Evolutionary conservation across 2,329 filamentous ascomycete species (phyloP).

Genomic region (Thelonectria blattea): DNA sequence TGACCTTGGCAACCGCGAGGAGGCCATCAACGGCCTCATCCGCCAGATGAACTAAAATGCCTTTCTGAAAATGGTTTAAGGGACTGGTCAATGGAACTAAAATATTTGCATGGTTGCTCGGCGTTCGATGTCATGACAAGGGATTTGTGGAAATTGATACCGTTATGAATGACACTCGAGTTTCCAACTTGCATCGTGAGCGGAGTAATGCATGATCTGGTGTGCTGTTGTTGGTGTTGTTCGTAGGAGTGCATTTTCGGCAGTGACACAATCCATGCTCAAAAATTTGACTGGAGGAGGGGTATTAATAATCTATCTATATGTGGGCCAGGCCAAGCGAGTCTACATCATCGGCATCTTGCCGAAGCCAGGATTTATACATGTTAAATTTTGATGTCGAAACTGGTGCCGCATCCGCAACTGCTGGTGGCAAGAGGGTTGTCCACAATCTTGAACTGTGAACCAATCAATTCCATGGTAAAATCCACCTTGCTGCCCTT

Average conservation of each 20-base stretch:
- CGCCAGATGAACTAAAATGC: constrained; percentile 91
- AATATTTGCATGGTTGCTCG: constrained; percentile 47
- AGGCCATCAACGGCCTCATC: constrained; percentile 95
- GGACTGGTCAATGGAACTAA: constrained; percentile 41
- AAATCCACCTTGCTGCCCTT: constrained; percentile 96
- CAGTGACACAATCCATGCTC: not conserved
- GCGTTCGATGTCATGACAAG: constrained; percentile 50
- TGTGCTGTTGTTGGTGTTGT: not conserved
- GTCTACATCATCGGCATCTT: constrained; percentile 18
- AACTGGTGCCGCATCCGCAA: constrained; percentile 96
- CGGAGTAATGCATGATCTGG: not conserved
- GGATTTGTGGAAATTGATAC: constrained; percentile 48
- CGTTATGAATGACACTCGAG: constrained; percentile 50
- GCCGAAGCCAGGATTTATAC: not conserved
- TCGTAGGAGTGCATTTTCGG: not conserved
- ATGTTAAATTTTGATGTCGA: constrained; percentile 79
- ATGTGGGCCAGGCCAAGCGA: constrained; percentile 16
- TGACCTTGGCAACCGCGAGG: constrained; percentile 98
- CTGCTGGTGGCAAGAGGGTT: constrained; percentile 92
- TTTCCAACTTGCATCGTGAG: constrained; percentile 41
- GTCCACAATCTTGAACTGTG: constrained; percentile 94
- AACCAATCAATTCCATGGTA: constrained; percentile 88
- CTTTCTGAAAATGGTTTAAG: constrained; percentile 29
- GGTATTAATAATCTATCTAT: constrained; percentile 31
- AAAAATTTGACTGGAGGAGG: constrained; percentile 16